A percentile compares a stretch with the other conserved stretches of the same genome.
Conservation (phyloP, 1,284 basidiomycete species). For the Schizophyllum commune region DNA sequence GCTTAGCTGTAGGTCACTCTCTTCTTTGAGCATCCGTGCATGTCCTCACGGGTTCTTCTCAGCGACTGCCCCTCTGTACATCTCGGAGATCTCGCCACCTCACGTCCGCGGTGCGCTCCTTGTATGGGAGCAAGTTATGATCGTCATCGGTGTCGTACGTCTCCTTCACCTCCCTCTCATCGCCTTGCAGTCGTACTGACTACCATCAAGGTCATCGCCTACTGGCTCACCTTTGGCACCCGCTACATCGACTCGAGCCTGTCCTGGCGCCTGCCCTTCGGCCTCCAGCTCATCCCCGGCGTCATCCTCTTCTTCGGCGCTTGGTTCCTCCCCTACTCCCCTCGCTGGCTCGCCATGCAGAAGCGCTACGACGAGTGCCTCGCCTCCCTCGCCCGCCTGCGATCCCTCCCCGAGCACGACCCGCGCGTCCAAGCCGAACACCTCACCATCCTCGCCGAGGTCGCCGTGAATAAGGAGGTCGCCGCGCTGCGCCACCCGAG, state of each 20-base stretch:
- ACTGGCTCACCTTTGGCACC: not conserved
- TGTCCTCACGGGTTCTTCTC: not conserved
- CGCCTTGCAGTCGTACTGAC: not conserved
- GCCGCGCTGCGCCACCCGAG: not conserved
- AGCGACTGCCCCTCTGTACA: not conserved
- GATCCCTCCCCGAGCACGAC: not conserved
- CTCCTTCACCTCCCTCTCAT: not conserved
- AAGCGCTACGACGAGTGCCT: not conserved
- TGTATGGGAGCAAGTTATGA: not conserved
- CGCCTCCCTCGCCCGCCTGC: not conserved
- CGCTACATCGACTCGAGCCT: not conserved
- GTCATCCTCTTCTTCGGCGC: not conserved
- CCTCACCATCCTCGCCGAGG: not conserved
- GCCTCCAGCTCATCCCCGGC: not conserved
- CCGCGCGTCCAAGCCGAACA: not conserved
- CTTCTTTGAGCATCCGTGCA: not conserved
- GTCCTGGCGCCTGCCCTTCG: not conserved
- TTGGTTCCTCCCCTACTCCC: not conserved
- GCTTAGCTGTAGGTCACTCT: not conserved
- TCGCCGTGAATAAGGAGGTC: not conserved
- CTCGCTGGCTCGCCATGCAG: not conserved
- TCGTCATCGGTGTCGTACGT: not conserved
- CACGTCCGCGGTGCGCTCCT: not conserved
- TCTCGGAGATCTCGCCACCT: not conserved
- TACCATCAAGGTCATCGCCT: not conserved